Base-by-base conservation (phyloP, 495 filamentous ascomycete species). In the Daldinia childiae region DNA sequence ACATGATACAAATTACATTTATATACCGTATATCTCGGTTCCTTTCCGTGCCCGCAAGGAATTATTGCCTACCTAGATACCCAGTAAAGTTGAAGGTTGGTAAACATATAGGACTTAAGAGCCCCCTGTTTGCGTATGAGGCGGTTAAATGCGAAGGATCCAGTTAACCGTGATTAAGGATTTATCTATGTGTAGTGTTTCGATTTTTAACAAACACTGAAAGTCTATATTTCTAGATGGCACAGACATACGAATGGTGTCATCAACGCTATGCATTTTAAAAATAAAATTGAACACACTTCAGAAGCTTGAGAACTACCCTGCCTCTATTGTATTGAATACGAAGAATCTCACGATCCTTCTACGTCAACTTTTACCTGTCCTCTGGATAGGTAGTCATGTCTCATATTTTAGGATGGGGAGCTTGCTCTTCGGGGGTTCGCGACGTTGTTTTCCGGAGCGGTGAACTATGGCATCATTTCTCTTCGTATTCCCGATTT, bases 101-200 rank as follows among this genome's bases (percentile, higher is more conserved):
- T 17, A 41, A 41, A 17, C 0, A 41, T 41, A 41, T 41, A 41
- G 39, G 39, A 17, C 15, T 41, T 41, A 41, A 41, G n/a, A n/a
- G n/a, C 17, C 39, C 15, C 39, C n/a, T 15, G 39, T 51, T 51
- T 26, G 3, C 5, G 19, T 51, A 4, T 17, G 45, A 11, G 39
- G 9, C 24, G 11, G 45, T 51, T 51, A 51, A 51, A 24, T 51
- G 45, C 45, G 45, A 51, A 51, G 45, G 45, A 51, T 51, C 4
- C 12, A 12, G 11, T 51, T 24, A 15, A 41, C 15, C 6, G 19
- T 26, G 19, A 14, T 21, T 11, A 4, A 51, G 45, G 9, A 51
- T 11, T 51, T 12, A 0, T 11, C 8, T 27, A 21, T 5, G 8
- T 12, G 9, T 5, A 21, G 17, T 26, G 7, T 2, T 51, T 17